phyloP scores from a whole-genome alignment of 169 alveolate species.

The Plasmodium vivax region DNA sequence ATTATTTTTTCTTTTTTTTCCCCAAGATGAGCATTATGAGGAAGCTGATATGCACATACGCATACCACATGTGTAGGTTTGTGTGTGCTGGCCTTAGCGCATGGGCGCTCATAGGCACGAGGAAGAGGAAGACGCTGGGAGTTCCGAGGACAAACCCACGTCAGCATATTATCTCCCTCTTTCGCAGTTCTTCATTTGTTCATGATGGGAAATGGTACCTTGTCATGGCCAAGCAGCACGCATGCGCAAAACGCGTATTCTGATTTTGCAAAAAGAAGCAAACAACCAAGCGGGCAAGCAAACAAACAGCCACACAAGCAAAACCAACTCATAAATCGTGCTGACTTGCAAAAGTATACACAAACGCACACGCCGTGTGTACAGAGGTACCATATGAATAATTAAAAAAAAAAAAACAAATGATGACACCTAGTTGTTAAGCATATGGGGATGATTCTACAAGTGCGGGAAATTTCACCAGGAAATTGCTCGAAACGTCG shows the following conservation, averaged over 20 bases:
- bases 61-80: not conserved
- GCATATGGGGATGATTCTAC: not conserved
- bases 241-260: not conserved
- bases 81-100: not conserved
- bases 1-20: not conserved
- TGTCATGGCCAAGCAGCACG: not conserved
- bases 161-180: not conserved
- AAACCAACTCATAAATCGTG: not conserved
- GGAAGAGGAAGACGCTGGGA: not conserved
- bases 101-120: not conserved
- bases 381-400: not conserved
- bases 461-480: not conserved
- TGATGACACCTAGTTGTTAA: not conserved
- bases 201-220: not conserved
- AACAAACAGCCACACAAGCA: not conserved
- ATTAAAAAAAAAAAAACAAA: not conserved
- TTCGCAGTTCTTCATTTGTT: not conserved
- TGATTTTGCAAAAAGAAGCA: not conserved
- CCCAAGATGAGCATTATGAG: not conserved
- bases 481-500: not conserved
- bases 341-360: not conserved
- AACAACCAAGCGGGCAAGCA: too few relatives aligned
- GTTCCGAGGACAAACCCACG: not conserved
- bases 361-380: not conserved
- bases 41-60: not conserved